phyloP scores from a whole-genome alignment of 176 grass and related monocot genomes.

The Oryza meyeriana region DNA sequence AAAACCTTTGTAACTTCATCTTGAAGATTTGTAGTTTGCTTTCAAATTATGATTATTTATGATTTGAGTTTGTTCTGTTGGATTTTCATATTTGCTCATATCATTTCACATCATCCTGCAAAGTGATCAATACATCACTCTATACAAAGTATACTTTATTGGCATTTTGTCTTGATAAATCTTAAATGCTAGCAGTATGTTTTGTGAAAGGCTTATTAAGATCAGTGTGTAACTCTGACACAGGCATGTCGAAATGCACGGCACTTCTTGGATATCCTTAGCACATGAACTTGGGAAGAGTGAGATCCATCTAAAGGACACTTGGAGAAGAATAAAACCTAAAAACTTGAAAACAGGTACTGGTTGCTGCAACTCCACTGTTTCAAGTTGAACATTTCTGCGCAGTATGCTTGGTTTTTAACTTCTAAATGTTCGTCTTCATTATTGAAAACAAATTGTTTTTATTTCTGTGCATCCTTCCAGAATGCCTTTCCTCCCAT shows the following conservation, averaged over 20 bases:
- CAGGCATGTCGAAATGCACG: slow-evolving; percentile 57
- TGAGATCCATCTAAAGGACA: slow-evolving; percentile 67
- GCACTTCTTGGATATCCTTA: slow-evolving; percentile 48
- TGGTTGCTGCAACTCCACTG: not conserved
- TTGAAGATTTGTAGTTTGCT: not conserved
- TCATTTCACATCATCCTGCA: not conserved
- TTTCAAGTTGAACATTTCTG: not conserved
- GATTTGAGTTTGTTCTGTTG: not conserved
- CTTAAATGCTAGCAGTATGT: not conserved
- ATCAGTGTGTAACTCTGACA: slow-evolving; percentile 7
- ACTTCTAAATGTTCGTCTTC: slow-evolving; percentile 4
- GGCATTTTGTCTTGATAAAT: slow-evolving; percentile 19
- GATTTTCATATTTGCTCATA: slow-evolving; percentile 5
- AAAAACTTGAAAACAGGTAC: slow-evolving; percentile 52
- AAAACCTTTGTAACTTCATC: not conserved
- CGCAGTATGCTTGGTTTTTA: not conserved
- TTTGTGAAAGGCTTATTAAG: slow-evolving; percentile 17
- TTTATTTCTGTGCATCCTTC: not conserved
- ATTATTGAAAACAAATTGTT: not conserved
- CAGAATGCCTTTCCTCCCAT: slow-evolving; percentile 8
- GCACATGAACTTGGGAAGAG: slow-evolving; percentile 53
- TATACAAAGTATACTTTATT: not conserved
- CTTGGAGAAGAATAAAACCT: slow-evolving; percentile 62
- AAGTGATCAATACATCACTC: not conserved
- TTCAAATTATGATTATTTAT: not conserved